Base-by-base conservation (phyloP, 148 eudicot species). In the Pharnaceum exiguum region DNA sequence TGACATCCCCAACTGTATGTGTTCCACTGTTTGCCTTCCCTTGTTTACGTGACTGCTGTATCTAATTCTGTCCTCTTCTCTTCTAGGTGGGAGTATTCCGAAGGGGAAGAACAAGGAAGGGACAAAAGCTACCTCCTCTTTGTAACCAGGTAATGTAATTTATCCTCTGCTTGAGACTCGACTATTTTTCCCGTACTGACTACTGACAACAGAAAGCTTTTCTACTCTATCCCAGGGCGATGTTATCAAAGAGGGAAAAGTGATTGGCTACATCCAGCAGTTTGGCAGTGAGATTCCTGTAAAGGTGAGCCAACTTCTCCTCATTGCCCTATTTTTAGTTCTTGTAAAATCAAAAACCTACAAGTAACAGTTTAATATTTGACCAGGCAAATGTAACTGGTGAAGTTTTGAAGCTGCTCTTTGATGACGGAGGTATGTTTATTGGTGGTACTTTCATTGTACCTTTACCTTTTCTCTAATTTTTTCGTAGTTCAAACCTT, bases 361-460 rank as follows among this genome's bases (percentile, higher is more conserved):
- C 10, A 10, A 35, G 12, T 64, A 51, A 52, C 33, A 15, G 44
- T 51, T 26, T 33, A n/a, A 19, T 60, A 36, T 52, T 11, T 67
- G 66, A 55, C 62, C 93, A 90, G 97, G 80, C 97, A 22, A 87
- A 87, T 72, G 91, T 80, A 47, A 89, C 81, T 16, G 97, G 97
- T 24, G 95, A 90, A 78, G 77, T 90, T 70, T 51, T 88, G 64
- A 85, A 82, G 78, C 17, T 82, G 60, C 89, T 88, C 39, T 72
- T 71, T 33, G 55, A 63, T 38, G 93, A 88, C 33, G 96, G 96
- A 64, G 96, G 96, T 88, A 85, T 57, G 65, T 50, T n/a, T 29
- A 2, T 1, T 10, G 16, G 10, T 32, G 11, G 7, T n/a, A n/a
- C n/a, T n/a, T n/a, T n/a, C n/a, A n/a, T n/a, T n/a, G n/a, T n/a